These are phyloP conservation scores for Mortierella sp. DNA, from an alignment of 371 early-diverging fungal genomes.

Conservation along the genomic window DNA sequence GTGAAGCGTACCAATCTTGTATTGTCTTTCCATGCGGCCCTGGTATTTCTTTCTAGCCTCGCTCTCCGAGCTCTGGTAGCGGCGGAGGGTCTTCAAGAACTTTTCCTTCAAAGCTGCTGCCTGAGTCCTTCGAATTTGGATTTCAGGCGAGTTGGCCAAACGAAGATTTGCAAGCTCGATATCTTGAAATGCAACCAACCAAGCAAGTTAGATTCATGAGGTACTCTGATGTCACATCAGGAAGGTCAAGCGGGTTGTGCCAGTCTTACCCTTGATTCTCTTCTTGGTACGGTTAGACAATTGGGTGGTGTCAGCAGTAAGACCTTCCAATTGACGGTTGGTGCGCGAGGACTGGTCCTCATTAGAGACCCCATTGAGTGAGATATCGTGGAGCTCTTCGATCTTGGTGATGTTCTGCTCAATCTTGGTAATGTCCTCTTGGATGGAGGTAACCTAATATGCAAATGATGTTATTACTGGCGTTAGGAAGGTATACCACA, in stretches of 20 bases:
- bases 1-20: constrained; percentile 75
- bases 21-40: constrained; percentile 87
- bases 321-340: constrained; percentile 72
- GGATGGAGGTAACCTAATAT: constrained; percentile 74
- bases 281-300: constrained; percentile 72
- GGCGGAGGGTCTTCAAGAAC: constrained; percentile 85
- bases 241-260: too few relatives aligned
- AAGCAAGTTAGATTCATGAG: background rate
- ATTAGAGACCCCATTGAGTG: constrained; percentile 73
- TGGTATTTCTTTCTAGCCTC: constrained; percentile 87
- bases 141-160: constrained; percentile 35
- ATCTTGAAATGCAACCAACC: constrained; percentile 7
- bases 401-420: constrained; percentile 74
- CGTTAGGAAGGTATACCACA: too few relatives aligned
- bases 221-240: background rate
- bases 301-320: constrained; percentile 76
- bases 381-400: constrained; percentile 76
- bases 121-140: constrained; percentile 58
- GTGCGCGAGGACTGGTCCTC: constrained; percentile 77
- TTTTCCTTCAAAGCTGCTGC: constrained; percentile 81
- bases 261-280: constrained; percentile 67
- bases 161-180: constrained; percentile 49
- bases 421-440: constrained; percentile 72
- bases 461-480: background rate
- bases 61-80: constrained; percentile 85